Evolutionary conservation across 164 flowering plant genomes (phyloP), one percentile per base, ranked within the genome.

Genomic region (Aristolochia fimbriata): DNA sequence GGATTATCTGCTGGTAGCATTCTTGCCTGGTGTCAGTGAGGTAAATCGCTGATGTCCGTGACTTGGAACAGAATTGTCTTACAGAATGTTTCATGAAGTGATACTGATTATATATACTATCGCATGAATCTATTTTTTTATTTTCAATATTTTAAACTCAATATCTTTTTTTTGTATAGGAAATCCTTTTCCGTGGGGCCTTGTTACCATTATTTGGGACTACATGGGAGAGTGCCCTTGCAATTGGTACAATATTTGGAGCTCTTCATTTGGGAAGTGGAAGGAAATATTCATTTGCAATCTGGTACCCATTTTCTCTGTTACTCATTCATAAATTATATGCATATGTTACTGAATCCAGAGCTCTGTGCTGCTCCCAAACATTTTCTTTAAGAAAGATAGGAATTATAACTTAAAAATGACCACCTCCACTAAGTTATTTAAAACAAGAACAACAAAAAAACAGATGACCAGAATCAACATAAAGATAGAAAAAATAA

Each of bases 171-270:
- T 56, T 16, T 31, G 17, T 15, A n/a, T 69, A 92, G 96, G 98
- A 92, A 71, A 71, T 92, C 33, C 86, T 92, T 61, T 92, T 92
- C 51, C 95, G 96, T 30, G 96, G 98, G 70, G 89, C 87, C 22
- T 70, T 92, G 48, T 71, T 85, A 24, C 98, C 98, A 15, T 80
- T 88, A 51, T 70, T 83, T 67, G 98, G 98, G 51, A 65, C 68
- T 49, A 65, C 76, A 59, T 81, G 80, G 90, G 74, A 55, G 67
- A 68, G 87, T 69, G 80, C 78, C 59, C 33, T 77, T 52, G 70
- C 64, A 15, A 86, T 81, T 68, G 91, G 86, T 58, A 71, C 76
- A 45, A 59, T 88, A 45, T 92, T 87, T 65, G 98, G 96, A 53
- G 57, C 73, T 64, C 70, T 92, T 43, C 98, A 92, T 77, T 68